Percentiles rank a stretch among this genome's conserved stretches.
These are phyloP conservation scores for Fusarium sp. DNA, from an alignment of 2,329 filamentous ascomycete genomes.

Conservation along the genomic window DNA sequence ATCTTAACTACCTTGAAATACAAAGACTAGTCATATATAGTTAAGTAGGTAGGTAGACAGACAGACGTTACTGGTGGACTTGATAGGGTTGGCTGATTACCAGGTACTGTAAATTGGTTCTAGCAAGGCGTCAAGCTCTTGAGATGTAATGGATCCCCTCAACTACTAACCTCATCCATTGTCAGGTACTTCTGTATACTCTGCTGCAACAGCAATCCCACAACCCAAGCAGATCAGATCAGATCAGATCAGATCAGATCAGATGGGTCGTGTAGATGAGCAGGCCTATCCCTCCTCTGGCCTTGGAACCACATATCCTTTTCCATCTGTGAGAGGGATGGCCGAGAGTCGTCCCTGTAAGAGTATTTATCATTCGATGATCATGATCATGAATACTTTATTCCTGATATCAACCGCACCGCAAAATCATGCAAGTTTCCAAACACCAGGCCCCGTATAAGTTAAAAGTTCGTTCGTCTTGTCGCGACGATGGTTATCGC, in stretches of 20 bases:
- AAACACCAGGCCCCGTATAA: conserved; percentile 37
- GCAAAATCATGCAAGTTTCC: conserved; percentile 29
- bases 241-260: conserved; percentile 1
- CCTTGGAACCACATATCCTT: not conserved
- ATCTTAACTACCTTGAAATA: not conserved
- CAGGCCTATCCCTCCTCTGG: not conserved
- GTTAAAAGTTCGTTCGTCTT: conserved; percentile 13
- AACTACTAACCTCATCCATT: not conserved
- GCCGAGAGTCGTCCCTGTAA: conserved; percentile 3
- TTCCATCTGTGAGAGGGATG: not conserved
- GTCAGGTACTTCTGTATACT: not conserved
- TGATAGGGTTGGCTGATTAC: not conserved
- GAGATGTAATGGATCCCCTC: not conserved
- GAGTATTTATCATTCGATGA: conserved; percentile 24
- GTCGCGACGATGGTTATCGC: not conserved
- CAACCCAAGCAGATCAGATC: not conserved
- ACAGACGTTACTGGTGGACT: not conserved
- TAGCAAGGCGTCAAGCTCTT: not conserved
- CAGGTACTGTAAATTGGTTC: not conserved
- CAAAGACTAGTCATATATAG: not conserved
- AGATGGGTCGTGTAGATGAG: not conserved
- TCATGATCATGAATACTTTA: conserved; percentile 31
- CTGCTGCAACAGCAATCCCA: conserved; percentile 16
- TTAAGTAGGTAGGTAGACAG: not conserved
- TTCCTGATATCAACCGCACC: conserved; percentile 20